Base-by-base conservation (phyloP, 257 asterid species). In the Galeopsis tetrahit region DNA sequence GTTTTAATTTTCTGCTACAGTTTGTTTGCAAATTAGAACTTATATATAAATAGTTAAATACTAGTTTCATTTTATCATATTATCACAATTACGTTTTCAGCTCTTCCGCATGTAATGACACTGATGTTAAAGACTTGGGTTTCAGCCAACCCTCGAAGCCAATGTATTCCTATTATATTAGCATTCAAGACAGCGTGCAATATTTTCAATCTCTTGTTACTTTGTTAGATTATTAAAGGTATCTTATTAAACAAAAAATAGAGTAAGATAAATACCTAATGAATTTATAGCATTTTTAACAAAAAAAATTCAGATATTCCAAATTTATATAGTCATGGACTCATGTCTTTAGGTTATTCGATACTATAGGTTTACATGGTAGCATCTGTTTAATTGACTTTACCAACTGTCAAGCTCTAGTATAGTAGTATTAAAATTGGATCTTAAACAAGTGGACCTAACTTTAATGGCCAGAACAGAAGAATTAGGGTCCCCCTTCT, bases 361-460 rank as follows among this genome's bases (percentile, higher is more conserved):
- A 13, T 21, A 49, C 56, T 49, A 8, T 49, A 49, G 56, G n/a
- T 49, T 49, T 13, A 13, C 17, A 49, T 46, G 7, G 53, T 49
- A 49, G 21, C 53, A 48, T 48, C 11, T 48, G 15, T 48, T 4
- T 48, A 48, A 48, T n/a, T 48, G 55, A 4, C 55, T 48, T 48
- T 48, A 48, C 55, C 55, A 48, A 48, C 21, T 48, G 21, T 48
- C 21, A 44, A 44, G 52, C 55, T 48, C 21, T n/a, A n/a, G n/a
- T n/a, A n/a, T n/a, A n/a, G n/a, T 48, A 48, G 55, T 36, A 68
- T 56, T 21, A 46, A 14, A 39, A 61, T 59, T 31, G 66, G 48
- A 13, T 7, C 66, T 36, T 13, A 36, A 31, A 60, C 32, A 2
- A 61, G 46, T 48, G 33, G 63, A 15, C 38, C 69, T 33, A 9